Evolutionary conservation across 345 rosid species (phyloP).

Genomic region (Lagerstroemia speciosa): DNA sequence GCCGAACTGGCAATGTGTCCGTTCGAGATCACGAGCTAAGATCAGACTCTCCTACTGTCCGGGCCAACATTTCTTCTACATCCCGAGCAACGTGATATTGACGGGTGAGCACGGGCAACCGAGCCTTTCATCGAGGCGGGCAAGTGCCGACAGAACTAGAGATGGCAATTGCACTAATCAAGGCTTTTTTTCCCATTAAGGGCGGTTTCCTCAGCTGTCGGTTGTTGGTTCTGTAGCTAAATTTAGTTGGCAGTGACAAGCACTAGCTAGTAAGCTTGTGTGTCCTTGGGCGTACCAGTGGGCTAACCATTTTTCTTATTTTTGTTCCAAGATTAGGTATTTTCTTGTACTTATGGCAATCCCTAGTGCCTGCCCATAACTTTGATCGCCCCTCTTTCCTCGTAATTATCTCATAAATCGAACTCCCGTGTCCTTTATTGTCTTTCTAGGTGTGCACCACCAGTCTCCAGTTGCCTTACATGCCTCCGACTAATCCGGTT

Average conservation of each 20-base stretch:
- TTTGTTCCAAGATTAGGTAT: neutral
- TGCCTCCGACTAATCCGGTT: no score
- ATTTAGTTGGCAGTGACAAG: neutral
- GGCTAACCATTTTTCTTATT: no score
- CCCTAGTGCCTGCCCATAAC: neutral
- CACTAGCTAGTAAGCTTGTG: neutral
- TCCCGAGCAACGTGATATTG: no score
- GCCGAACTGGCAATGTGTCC: neutral
- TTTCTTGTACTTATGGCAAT: neutral
- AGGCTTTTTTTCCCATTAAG: neutral
- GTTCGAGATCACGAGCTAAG: neutral
- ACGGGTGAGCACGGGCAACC: no score
- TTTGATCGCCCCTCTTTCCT: neutral
- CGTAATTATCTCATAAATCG: neutral
- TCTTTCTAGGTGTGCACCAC: no score
- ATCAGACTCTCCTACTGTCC: neutral
- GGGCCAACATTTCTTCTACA: no score
- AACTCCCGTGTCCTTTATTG: neutral
- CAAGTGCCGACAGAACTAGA: neutral
- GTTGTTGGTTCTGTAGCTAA: neutral
- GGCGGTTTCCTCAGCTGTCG: neutral
- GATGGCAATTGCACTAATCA: neutral
- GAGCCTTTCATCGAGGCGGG: no score
- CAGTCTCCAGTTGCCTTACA: no score
- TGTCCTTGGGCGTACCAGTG: no score